phyloP scores from a whole-genome alignment of 306 rosid species.

The Biancaea sappan region DNA sequence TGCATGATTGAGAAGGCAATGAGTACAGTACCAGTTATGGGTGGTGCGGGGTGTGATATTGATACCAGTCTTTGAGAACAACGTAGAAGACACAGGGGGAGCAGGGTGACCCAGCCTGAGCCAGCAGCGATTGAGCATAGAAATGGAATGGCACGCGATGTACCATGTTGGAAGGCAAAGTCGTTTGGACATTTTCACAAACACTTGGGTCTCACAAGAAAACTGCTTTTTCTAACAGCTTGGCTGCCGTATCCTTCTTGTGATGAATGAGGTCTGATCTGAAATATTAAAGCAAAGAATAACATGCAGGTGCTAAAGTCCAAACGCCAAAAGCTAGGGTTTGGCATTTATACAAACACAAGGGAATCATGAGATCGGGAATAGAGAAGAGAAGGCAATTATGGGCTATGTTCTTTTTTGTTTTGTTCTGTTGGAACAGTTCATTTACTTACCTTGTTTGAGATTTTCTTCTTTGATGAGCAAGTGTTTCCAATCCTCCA shows the following conservation, averaged over 20 bases:
- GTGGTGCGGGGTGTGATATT: background rate
- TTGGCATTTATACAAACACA: constrained; percentile 47
- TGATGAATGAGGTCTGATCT: constrained; percentile 33
- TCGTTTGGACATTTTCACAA: constrained; percentile 33
- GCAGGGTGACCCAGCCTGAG: constrained; percentile 26
- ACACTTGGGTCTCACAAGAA: constrained; percentile 24
- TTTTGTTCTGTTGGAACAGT: background rate
- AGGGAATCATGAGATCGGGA: constrained; percentile 39
- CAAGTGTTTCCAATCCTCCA: background rate
- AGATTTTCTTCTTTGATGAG: constrained; percentile 16
- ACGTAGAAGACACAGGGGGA: constrained; percentile 14
- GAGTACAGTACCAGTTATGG: constrained; percentile 38
- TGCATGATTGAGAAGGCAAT: constrained; percentile 47
- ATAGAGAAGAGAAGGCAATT: background rate
- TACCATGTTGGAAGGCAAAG: constrained; percentile 17
- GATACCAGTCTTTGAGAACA: background rate
- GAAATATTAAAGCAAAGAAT: constrained; percentile 37
- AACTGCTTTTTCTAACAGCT: constrained; percentile 18
- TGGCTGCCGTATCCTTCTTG: background rate
- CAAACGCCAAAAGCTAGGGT: constrained; percentile 43
- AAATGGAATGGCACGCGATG: constrained; percentile 49
- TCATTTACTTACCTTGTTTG: background rate
- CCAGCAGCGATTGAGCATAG: constrained; percentile 33
- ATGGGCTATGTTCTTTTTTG: background rate
- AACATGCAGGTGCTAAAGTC: constrained; percentile 31